Evolutionary conservation across 192 early-diverging fungal genomes (phyloP).

Genomic region (Backusella macrospora): DNA sequence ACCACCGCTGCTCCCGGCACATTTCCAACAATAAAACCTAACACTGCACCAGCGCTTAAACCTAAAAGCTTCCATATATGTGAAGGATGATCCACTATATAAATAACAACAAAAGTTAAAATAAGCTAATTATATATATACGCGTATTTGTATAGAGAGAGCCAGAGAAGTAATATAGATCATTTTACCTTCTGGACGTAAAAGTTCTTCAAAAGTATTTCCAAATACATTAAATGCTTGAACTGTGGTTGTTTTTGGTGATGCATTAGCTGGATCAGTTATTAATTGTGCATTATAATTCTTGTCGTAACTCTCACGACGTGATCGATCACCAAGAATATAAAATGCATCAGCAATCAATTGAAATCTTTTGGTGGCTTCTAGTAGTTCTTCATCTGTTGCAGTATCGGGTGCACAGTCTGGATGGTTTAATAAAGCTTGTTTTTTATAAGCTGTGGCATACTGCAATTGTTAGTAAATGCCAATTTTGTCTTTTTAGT

Average conservation of each 20-base stretch:
- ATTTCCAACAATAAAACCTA: conserved; percentile 36
- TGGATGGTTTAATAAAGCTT: conserved; percentile 36
- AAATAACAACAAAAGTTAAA: neutral
- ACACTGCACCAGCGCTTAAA: conserved; percentile 28
- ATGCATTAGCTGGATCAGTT: neutral
- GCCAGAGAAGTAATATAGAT: neutral
- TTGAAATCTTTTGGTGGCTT: conserved; percentile 32
- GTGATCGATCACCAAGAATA: conserved; percentile 29
- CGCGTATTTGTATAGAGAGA: too few relatives aligned
- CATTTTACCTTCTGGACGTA: conserved; percentile 26
- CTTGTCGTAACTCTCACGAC: conserved; percentile 32
- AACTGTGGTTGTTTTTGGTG: conserved; percentile 3
- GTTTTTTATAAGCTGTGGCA: conserved; percentile 32
- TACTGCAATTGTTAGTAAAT: neutral
- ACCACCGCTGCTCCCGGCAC: conserved; percentile 31
- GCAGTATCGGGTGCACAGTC: conserved; percentile 26
- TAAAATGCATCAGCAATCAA: conserved; percentile 35
- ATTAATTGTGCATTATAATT: neutral
- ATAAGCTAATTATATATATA: neutral
- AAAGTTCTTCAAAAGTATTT: conserved; percentile 35
- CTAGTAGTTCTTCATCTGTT: conserved; percentile 19
- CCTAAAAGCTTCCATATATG: conserved; percentile 33
- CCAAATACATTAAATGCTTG: conserved; percentile 29
- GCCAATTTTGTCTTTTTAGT: neutral
- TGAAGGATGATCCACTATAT: conserved; percentile 32